Evolutionary conservation across 441 rosid genomes (phyloP).

Genomic region (Jatropha podagrica): DNA sequence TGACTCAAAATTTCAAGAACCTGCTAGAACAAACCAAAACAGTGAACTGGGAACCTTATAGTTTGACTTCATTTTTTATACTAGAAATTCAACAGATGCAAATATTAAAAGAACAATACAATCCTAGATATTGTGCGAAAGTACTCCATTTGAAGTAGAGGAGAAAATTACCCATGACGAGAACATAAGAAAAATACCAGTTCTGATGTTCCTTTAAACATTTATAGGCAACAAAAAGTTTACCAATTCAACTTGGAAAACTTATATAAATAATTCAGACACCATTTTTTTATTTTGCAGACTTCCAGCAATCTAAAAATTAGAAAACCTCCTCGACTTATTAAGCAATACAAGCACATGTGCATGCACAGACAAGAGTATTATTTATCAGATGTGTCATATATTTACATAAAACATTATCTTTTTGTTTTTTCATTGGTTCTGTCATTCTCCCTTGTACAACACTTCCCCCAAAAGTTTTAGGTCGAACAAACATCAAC

Average conservation of each 20-base stretch:
- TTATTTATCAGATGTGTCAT: background rate
- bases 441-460: background rate
- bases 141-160: background rate
- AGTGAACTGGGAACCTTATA: background rate
- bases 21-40: slow-evolving; percentile 32
- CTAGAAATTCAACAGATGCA: background rate
- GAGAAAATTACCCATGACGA: background rate
- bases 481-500: background rate
- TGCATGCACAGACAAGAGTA: background rate
- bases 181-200: background rate
- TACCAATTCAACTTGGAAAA: background rate
- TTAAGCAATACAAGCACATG: background rate
- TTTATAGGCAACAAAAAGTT: background rate
- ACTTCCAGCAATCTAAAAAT: background rate
- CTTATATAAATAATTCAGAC: background rate
- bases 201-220: background rate
- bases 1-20: slow-evolving; percentile 96
- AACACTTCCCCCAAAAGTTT: background rate
- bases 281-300: background rate
- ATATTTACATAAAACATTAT: background rate
- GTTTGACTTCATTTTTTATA: background rate
- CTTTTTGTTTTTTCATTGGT: background rate
- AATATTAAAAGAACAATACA: background rate
- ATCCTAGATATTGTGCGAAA: background rate
- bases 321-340: background rate